These are phyloP conservation scores for Coelastrella sp. DNA, from an alignment of 139 green algal species.

Conservation along the genomic window DNA sequence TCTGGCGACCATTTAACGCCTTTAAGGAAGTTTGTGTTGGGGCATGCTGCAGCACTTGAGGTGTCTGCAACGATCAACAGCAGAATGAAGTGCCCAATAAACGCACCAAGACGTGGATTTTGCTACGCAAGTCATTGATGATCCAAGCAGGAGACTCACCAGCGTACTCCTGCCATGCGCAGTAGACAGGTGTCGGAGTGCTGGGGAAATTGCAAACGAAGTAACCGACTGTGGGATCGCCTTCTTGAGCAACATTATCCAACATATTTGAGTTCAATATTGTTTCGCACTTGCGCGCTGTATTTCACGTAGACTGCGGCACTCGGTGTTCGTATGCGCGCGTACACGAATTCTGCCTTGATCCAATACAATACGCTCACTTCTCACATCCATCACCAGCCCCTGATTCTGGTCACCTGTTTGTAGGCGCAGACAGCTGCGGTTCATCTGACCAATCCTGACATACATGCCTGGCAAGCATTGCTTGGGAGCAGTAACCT, in stretches of 20 bases:
- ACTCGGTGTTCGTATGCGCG: too few species aligned
- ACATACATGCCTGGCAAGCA: too few species aligned
- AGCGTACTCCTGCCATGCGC: slow-evolving; percentile 13
- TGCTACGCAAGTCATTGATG: background rate
- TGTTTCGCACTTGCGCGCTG: too few species aligned
- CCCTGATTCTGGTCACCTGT: too few species aligned
- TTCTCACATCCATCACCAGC: too few species aligned
- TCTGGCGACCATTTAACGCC: slow-evolving; percentile 86
- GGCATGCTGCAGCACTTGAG: slow-evolving; percentile 27
- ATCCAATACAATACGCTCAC: too few species aligned
- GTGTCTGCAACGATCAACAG: background rate
- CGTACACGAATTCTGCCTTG: too few species aligned
- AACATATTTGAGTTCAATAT: background rate
- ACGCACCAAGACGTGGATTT: background rate
- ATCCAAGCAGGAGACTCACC: background rate
- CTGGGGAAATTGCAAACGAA: slow-evolving; percentile 3
- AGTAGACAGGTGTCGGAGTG: background rate
- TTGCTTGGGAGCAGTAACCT: too few species aligned
- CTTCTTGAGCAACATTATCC: background rate
- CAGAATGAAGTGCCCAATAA: background rate
- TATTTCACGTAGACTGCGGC: too few species aligned
- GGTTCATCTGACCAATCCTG: too few species aligned
- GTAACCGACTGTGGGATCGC: background rate
- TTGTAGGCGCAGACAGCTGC: too few species aligned
- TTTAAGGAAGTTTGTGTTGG: slow-evolving; percentile 85